Evolutionary conservation across 1,139 yeast genomes (phyloP).

Genomic region (Sugiyamaella grinbergsii): DNA sequence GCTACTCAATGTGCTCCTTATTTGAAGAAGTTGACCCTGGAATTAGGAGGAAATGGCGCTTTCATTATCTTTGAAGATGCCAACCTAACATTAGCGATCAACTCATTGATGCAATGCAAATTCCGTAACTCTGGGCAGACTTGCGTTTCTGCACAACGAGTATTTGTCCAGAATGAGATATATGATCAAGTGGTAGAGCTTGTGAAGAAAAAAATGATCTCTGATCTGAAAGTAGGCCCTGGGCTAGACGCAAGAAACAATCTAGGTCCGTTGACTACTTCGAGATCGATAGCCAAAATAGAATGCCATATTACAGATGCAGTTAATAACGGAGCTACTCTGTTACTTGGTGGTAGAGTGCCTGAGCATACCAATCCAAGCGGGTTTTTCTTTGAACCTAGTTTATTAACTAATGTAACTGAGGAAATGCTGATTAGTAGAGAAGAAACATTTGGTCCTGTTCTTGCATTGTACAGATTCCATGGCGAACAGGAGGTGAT

Average conservation of each 20-base stretch:
- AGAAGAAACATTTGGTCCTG: slow-evolving; percentile 93
- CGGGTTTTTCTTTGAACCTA: slow-evolving; percentile 80
- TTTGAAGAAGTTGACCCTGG: slow-evolving; percentile 78
- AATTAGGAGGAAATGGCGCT: slow-evolving; percentile 93
- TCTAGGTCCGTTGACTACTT: slow-evolving; percentile 81
- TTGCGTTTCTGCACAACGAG: slow-evolving; percentile 76
- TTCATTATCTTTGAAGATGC: slow-evolving; percentile 84
- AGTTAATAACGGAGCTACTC: slow-evolving; percentile 69
- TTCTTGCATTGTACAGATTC: slow-evolving; percentile 71
- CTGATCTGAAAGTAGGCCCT: slow-evolving; percentile 64
- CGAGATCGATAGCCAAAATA: slow-evolving; percentile 65
- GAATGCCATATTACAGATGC: slow-evolving; percentile 67
- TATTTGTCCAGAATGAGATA: slow-evolving; percentile 61
- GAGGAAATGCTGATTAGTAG: slow-evolving; percentile 65
- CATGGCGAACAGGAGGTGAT: slow-evolving; percentile 70
- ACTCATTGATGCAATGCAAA: slow-evolving; percentile 64
- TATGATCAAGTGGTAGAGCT: slow-evolving; percentile 57
- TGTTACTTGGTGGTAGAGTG: slow-evolving; percentile 76
- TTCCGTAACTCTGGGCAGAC: slow-evolving; percentile 78
- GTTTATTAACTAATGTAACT: slow-evolving; percentile 69
- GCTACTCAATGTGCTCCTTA: slow-evolving; percentile 76
- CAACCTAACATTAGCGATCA: slow-evolving; percentile 70
- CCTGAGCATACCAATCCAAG: slow-evolving; percentile 46
- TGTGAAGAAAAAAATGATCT: slow-evolving; percentile 56
- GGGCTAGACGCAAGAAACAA: slow-evolving; percentile 67